Conservation (phyloP, 352 stramenopile species). For the Plasmopara viticola region DNA sequence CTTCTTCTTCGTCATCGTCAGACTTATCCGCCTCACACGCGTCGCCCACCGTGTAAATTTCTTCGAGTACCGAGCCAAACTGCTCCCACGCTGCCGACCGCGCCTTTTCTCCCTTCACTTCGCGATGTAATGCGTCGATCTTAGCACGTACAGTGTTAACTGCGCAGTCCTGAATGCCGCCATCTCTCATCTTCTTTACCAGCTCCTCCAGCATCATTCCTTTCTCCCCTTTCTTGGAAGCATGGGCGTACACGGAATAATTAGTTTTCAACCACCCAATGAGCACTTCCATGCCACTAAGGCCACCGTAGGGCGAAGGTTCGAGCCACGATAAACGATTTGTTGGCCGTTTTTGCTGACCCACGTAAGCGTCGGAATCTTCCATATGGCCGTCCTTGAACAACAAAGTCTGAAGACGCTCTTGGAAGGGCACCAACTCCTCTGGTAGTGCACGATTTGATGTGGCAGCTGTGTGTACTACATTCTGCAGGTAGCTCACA, state of each 20-base stretch:
- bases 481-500: no score
- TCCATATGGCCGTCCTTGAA: no score
- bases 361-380: no score
- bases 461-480: no score
- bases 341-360: constrained; percentile 1
- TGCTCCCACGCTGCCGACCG: constrained; percentile 23
- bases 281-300: constrained; percentile 23
- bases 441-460: no score
- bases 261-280: constrained; percentile 22
- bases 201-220: no score
- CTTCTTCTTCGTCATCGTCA: neutral
- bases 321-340: constrained; percentile 23
- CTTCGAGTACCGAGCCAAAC: constrained; percentile 23
- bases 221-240: no score
- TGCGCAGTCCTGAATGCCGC: neutral
- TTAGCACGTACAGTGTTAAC: constrained; percentile 23
- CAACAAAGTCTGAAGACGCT: no score
- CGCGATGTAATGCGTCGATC: constrained; percentile 21
- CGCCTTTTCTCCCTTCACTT: constrained; percentile 20
- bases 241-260: neutral
- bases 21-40: constrained; percentile 3
- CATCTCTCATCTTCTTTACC: no score
- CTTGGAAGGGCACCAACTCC: no score
- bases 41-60: constrained; percentile 27
- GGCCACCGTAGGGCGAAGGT: constrained; percentile 10